phyloP scores from a whole-genome alignment of 495 filamentous ascomycete species.

The Penicillium steckii region DNA sequence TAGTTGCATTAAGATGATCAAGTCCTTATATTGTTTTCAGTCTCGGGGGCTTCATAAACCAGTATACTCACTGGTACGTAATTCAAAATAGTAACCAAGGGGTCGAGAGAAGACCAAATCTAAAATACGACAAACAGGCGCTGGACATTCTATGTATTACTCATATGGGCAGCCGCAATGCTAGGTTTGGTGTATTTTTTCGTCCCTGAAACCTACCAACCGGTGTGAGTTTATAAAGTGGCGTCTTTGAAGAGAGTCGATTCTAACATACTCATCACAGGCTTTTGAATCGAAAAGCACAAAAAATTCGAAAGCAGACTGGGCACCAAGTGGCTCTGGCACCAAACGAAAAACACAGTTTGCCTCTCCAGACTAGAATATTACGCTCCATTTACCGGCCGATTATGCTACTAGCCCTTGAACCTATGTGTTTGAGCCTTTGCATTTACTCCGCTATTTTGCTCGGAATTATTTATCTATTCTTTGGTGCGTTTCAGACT shows the following conservation, averaged over 20 bases:
- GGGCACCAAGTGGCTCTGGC: neutral
- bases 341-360: neutral
- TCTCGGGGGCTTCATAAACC: neutral
- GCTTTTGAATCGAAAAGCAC: neutral
- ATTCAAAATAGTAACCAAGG: slow-evolving; percentile 10
- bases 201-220: slow-evolving; percentile 82
- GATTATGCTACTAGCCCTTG: slow-evolving; percentile 69
- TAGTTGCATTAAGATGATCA: neutral
- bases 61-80: neutral
- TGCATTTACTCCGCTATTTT: slow-evolving; percentile 75
- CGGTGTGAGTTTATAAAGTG: neutral
- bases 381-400: neutral
- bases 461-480: slow-evolving; percentile 79
- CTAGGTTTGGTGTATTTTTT: slow-evolving; percentile 57
- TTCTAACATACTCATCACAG: neutral
- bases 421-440: slow-evolving; percentile 76
- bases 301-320: neutral
- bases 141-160: slow-evolving; percentile 77
- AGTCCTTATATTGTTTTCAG: neutral
- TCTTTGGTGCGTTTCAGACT: slow-evolving; percentile 85
- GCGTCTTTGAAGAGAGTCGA: neutral
- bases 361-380: neutral
- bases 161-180: slow-evolving; percentile 64
- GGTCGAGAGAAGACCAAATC: slow-evolving; percentile 53
- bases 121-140: slow-evolving; percentile 60